A percentile compares a stretch with the other conserved stretches of the same genome.
phyloP scores from a whole-genome alignment of 2,329 filamentous ascomycete genomes.

The Basipetospora chlamydospora region DNA sequence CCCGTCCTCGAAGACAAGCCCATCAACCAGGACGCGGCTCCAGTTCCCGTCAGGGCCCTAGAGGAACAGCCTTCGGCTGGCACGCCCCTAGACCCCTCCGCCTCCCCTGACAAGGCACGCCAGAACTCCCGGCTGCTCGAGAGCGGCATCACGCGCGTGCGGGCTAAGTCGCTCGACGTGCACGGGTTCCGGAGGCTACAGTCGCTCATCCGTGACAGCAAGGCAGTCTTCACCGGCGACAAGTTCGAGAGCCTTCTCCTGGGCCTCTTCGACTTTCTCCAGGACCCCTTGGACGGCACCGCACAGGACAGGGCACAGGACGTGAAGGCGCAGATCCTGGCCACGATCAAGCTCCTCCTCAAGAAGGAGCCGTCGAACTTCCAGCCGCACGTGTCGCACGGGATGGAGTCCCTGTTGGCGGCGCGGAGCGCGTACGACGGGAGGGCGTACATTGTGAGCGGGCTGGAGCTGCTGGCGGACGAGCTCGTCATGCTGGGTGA shows the following conservation, averaged over 20 bases:
- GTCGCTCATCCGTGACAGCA: slow-evolving; percentile 54
- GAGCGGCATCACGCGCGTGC: slow-evolving; percentile 61
- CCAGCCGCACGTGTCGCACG: slow-evolving; percentile 50
- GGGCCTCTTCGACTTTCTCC: slow-evolving; percentile 58
- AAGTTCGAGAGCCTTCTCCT: slow-evolving; percentile 54
- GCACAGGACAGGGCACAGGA: slow-evolving; percentile 53
- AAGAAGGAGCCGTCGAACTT: slow-evolving; percentile 52
- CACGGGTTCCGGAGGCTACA: slow-evolving; percentile 71
- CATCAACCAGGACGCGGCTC: slow-evolving; percentile 37
- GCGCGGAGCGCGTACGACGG: slow-evolving; percentile 53
- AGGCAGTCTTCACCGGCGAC: slow-evolving; percentile 47
- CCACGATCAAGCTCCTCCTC: slow-evolving; percentile 59
- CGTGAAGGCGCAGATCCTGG: slow-evolving; percentile 59
- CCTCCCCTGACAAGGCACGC: slow-evolving; percentile 36
- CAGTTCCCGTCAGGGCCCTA: background rate
- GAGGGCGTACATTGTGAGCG: slow-evolving; percentile 56
- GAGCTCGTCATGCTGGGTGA: slow-evolving; percentile 56
- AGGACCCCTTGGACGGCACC: slow-evolving; percentile 40
- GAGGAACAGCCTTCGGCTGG: background rate
- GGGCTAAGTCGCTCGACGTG: slow-evolving; percentile 57
- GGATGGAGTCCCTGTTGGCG: slow-evolving; percentile 51
- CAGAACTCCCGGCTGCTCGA: slow-evolving; percentile 51
- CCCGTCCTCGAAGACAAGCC: slow-evolving; percentile 46
- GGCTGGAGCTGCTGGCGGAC: slow-evolving; percentile 58
- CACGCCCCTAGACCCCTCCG: slow-evolving; percentile 2